Conservation (phyloP, 1,139 yeast species). For the Yamadazyma blattariae region DNA sequence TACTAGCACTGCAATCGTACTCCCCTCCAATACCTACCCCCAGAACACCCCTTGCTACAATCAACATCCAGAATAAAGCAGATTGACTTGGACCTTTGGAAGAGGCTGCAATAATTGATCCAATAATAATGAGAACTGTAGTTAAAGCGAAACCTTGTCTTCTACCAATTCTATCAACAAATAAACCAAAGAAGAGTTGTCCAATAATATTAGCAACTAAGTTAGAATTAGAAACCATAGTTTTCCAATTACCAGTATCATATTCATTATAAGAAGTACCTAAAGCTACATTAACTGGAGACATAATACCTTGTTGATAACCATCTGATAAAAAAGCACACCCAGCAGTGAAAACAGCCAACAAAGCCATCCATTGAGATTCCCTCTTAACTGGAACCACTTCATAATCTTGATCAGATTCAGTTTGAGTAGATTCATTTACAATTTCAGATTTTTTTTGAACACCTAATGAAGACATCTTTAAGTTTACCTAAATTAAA, state of each 20-base stretch:
- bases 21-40: conserved; percentile 81
- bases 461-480: neutral
- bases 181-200: conserved; percentile 44
- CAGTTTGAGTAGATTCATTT: neutral
- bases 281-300: conserved; percentile 42
- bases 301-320: conserved; percentile 49
- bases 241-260: conserved; percentile 36
- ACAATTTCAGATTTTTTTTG: neutral
- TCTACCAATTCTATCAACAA: conserved; percentile 45
- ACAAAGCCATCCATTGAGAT: neutral
- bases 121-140: conserved; percentile 41
- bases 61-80: conserved; percentile 68
- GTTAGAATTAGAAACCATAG: conserved; percentile 49
- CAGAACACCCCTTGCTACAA: conserved; percentile 62
- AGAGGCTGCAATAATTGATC: conserved; percentile 48
- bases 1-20: conserved; percentile 65
- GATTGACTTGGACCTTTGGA: conserved; percentile 40
- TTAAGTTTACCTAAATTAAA: too few species aligned
- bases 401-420: neutral
- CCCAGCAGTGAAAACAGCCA: conserved; percentile 24
- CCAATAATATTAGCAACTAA: conserved; percentile 50
- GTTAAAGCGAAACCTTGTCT: conserved; percentile 46
- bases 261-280: conserved; percentile 26
- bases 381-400: neutral
- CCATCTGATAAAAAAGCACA: conserved; percentile 54